Base-by-base conservation (phyloP, 1,139 yeast species). In the Meyerozyma elateridarum region DNA sequence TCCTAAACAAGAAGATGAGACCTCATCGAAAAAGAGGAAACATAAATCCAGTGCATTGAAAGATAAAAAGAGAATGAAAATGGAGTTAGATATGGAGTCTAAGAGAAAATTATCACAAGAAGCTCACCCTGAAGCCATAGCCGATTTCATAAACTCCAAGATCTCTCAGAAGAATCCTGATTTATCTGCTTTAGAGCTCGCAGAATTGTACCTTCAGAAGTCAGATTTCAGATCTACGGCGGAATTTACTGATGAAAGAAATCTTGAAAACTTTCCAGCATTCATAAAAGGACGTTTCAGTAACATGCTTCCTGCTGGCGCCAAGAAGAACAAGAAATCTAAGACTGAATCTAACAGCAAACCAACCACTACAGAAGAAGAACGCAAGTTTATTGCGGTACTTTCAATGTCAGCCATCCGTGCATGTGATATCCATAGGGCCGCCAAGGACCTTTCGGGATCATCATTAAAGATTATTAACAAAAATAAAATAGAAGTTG, bases 371-470 rank as follows among this genome's bases (percentile, higher is more conserved):
- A 24, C 6, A 4, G 22, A 29, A 5, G 56, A 53, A 8, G 61
- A 60, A 28, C 52, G 74, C 29, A 67, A 70, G 40, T 73, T 68
- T 44, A 56, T 81, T 14, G 63, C 81, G n/a, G 59, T 81, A 3
- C 52, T 83, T 12, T 72, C 85, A 4, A 70, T 75, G 68, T 80
- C 88, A 0, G 89, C 89, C 1, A 56, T 81, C 15, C 64, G 91
- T 36, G 85, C 82, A 1, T 82, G 91, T 56, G 89, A 82, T 46
- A 67, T 79, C 2, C 76, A 75, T 48, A 64, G 91, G 35, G 77
- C 80, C 1, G 71, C 79, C 8, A 68, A 72, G 42, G 65, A 64
- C 18, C 46, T 78, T 20, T 59, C 66, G 4, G 78, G 79, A 7
- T 73, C 81, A 0, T 74, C 85, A 2, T 41, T 81, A 34, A 82